Base-by-base conservation (phyloP, 2,329 filamentous ascomycete genomes). In the Fusarium secorum region DNA sequence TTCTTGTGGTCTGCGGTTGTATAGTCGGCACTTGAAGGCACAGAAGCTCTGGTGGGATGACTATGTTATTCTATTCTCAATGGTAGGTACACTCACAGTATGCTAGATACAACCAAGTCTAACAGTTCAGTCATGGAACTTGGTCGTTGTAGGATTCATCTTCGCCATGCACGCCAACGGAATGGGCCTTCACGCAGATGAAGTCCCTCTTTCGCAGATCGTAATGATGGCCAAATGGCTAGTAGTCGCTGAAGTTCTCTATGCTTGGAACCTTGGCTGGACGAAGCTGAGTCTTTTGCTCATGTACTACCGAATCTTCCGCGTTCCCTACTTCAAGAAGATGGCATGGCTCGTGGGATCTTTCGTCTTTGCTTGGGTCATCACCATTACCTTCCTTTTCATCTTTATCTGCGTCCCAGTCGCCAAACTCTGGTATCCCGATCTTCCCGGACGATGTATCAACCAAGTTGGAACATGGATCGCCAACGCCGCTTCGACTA, bases 231-330 rank as follows among this genome's bases (percentile, higher is more conserved):
- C 81, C 17, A 85, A 87, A 75, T 81, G 82, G 73, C 79, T 87
- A 10, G 74, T 86, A 17, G 81, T 83, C 15, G 83, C 82, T 26
- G 84, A 85, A 71, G 79, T 85, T 59, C 76, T 85, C 41, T 86
- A 86, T 70, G 82, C 79, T 30, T 85, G 80, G 72, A 85, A 84
- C 33, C 76, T 86, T 7, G 83, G 81, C 41, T 81, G 84, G 77
- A 84, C 85, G n/a, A 88, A 87, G 69, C 59, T 86, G 18, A 82
- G 82, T 54, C 78, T 87, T 26, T 72, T 88, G 46, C 75, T 86
- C 44, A 85, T 87, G 84, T 87, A 87, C 78, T 82, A 81, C 71
- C 84, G 85, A 72, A 85, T 87, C 68, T 87, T 87, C 74, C 83
- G 78, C 24, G 77, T 83, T 8, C 77, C 78, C 1, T 80, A 79